phyloP scores from a whole-genome alignment of 2,329 filamentous ascomycete species.

The Cordyceps pruinosa region DNA sequence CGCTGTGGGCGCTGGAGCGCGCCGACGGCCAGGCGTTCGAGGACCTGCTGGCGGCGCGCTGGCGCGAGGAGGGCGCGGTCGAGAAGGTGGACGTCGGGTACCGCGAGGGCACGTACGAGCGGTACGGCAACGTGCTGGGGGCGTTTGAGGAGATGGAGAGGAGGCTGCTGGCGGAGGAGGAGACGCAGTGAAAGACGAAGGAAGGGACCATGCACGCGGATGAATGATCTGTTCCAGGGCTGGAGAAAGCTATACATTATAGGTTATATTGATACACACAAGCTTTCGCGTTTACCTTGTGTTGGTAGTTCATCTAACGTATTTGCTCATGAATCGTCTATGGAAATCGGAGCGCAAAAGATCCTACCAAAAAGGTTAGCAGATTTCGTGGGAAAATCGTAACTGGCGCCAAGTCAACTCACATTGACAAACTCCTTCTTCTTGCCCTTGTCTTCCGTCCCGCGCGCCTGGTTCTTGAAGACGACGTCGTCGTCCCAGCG shows the following conservation, averaged over 20 bases:
- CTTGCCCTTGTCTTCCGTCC: constrained; percentile 83
- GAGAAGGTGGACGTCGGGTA: constrained; percentile 80
- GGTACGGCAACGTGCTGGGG: constrained; percentile 68
- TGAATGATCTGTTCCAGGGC: too few relatives aligned
- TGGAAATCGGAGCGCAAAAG: constrained; percentile 93
- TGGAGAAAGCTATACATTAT: constrained; percentile 16
- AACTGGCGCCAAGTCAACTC: constrained; percentile 29
- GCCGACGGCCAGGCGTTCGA: constrained; percentile 70
- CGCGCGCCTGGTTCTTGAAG: constrained; percentile 96
- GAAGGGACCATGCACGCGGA: neutral
- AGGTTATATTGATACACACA: constrained; percentile 22
- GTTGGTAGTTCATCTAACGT: constrained; percentile 41
- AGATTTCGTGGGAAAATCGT: neutral
- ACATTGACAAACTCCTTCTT: constrained; percentile 96
- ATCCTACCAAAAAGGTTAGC: constrained; percentile 48
- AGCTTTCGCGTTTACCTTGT: neutral
- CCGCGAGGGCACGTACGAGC: constrained; percentile 63
- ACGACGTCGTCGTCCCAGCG: constrained; percentile 98
- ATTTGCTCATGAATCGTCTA: constrained; percentile 85
- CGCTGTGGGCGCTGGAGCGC: constrained; percentile 82
- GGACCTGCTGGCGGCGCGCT: constrained; percentile 73
- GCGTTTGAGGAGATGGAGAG: constrained; percentile 73
- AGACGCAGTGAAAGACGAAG: neutral
- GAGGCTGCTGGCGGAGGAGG: constrained; percentile 45
- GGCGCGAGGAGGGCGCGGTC: constrained; percentile 79